Evolutionary conservation across 495 filamentous ascomycete genomes (phyloP).

Genomic region (Daldinia vernicosa): DNA sequence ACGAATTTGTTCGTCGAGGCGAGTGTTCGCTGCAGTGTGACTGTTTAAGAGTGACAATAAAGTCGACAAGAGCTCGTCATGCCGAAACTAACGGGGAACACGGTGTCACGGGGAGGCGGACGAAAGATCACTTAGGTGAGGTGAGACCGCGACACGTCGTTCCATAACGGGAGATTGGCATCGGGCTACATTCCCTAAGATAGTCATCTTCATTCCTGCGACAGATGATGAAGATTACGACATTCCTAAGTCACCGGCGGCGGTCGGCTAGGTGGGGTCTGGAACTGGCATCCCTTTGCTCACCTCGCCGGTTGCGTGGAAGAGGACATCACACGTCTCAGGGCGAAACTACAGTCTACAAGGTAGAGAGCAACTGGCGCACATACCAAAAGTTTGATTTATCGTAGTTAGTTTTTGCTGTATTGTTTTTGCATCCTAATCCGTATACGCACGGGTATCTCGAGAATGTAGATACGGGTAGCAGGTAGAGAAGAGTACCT

Average conservation of each 20-base stretch:
- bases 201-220: conserved; percentile 29
- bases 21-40: conserved; percentile 41
- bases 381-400: not conserved
- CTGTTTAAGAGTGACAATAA: conserved; percentile 27
- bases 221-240: conserved; percentile 32
- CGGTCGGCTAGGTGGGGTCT: conserved; percentile 23
- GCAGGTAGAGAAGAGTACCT: not conserved
- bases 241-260: conserved; percentile 33
- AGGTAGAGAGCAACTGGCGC: not conserved
- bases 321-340: not conserved
- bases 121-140: conserved; percentile 30
- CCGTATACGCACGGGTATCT: not conserved
- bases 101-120: conserved; percentile 25
- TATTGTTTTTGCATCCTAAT: not conserved
- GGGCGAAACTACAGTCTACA: not conserved
- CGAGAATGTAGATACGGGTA: not conserved
- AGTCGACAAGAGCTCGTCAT: conserved; percentile 32
- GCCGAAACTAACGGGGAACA: conserved; percentile 38
- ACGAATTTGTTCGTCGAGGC: conserved; percentile 39
- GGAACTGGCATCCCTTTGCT: conserved; percentile 22
- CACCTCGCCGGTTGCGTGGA: not conserved
- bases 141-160: conserved; percentile 40
- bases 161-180: conserved; percentile 40
- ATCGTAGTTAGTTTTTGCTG: not conserved
- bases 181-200: conserved; percentile 33